phyloP scores from a whole-genome alignment of 75 land plant species.

The Pseudotsuga menziesii region DNA sequence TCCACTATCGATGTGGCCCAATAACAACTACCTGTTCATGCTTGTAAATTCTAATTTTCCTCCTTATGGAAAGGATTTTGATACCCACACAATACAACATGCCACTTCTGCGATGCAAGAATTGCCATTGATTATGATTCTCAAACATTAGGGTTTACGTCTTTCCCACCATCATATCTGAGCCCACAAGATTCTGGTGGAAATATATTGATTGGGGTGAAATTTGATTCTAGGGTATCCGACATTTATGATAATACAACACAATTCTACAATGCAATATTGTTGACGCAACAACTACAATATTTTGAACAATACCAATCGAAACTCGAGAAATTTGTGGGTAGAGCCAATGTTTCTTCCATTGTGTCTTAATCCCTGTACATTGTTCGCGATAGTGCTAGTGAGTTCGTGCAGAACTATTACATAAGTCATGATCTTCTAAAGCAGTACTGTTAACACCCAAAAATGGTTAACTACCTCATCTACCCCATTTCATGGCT shows the following conservation, averaged over 20 bases:
- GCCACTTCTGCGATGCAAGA: no score
- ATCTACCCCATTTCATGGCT: no score
- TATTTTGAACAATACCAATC: slow-evolving; percentile 56
- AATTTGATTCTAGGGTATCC: slow-evolving; percentile 77
- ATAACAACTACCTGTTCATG: slow-evolving; percentile 25
- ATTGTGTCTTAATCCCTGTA: slow-evolving; percentile 47
- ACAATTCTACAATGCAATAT: slow-evolving; percentile 31
- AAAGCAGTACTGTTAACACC: no score
- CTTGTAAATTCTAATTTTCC: slow-evolving; percentile 41
- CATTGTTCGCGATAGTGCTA: slow-evolving; percentile 58
- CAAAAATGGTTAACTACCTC: no score
- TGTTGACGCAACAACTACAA: slow-evolving; percentile 45
- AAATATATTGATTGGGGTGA: slow-evolving; percentile 53
- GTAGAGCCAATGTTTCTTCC: slow-evolving; percentile 26
- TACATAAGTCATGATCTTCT: slow-evolving; percentile 62
- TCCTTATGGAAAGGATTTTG: slow-evolving; percentile 71
- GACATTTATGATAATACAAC: slow-evolving; percentile 70
- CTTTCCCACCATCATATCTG: slow-evolving; percentile 64
- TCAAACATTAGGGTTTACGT: slow-evolving; percentile 52
- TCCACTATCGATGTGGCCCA: slow-evolving; percentile 39
- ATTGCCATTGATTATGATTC: no score
- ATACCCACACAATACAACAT: slow-evolving; percentile 31
- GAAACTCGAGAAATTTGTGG: slow-evolving; percentile 36
- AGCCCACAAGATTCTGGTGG: slow-evolving; percentile 46
- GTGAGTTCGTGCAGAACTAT: slow-evolving; percentile 79